Base-by-base conservation (phyloP, 441 rosid species). In the Kokia cookei region DNA sequence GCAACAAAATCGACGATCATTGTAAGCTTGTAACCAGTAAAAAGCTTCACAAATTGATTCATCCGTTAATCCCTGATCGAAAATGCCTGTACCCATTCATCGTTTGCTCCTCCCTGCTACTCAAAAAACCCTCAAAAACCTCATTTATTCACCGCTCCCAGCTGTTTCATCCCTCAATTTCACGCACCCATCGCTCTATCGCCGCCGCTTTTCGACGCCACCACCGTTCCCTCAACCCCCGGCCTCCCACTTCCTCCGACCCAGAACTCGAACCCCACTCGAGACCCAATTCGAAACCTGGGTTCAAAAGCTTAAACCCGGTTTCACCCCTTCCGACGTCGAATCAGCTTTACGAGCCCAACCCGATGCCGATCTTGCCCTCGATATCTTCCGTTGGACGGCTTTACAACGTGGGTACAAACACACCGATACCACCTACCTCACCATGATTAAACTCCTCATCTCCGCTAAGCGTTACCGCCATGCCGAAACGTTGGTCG, bases 301-400 rank as follows among this genome's bases (percentile, higher is more conserved):
- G 96, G 83, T 84, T 75, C 86, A 87, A n/a, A 86, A 78, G 65
- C 96, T 95, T 15, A 87, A 87, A 79, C 97, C 93, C 17, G 98
- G 96, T 0, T 93, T 95, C 88, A 86, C 89, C n/a, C 76, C 89
- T 0, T 58, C 87, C 15, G 92, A 90, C 27, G 97, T 95, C n/a
- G 91, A 82, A 9, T 48, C 76, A 3, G 98, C 97, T 53, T 72
- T 94, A 58, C 87, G 82, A 8, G 89, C 96, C 17, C 97, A 91
- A 80, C 78, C 87, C 7, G 97, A 95, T 76, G 89, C 99, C 11
- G 96, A 93, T 82, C 91, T 93, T 40, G 96, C 97, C 2, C 82
- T 85, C 74, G 93, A 93, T 79, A 89, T 95, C 67, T 95, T 93
- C 89, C 94, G 92, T 1, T 93, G 99, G 97, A 88, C 98, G 2